Evolutionary conservation across 2,329 filamentous ascomycete species (phyloP).

Genomic region (Cadophora malorum): DNA sequence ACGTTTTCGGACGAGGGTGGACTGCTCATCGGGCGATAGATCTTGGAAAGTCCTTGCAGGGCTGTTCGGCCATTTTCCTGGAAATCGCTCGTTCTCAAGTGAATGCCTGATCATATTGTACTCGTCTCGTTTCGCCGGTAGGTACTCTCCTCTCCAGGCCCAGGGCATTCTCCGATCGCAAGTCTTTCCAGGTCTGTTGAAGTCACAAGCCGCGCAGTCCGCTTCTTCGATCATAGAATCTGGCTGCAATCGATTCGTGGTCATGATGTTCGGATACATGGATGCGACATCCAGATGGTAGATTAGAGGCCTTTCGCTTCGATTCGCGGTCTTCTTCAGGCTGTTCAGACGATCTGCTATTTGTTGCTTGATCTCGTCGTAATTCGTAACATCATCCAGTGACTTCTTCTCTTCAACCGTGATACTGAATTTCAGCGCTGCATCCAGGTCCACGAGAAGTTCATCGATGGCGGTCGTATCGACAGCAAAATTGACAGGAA

Average conservation of each 20-base stretch:
- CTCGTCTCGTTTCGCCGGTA: constrained; percentile 94
- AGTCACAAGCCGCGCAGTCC: constrained; percentile 96
- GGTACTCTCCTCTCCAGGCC: constrained; percentile 97
- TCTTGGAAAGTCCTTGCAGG: constrained; percentile 81
- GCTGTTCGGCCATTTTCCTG: constrained; percentile 75
- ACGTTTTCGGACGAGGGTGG: constrained; percentile 80
- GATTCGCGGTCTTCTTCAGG: constrained; percentile 82
- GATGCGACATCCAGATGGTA: constrained; percentile 98
- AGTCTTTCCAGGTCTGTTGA: constrained; percentile 96
- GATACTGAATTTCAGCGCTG: constrained; percentile 86
- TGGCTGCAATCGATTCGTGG: constrained; percentile 94
- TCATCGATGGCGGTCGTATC: constrained; percentile 90
- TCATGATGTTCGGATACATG: constrained; percentile 99
- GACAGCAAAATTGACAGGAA: constrained; percentile 92
- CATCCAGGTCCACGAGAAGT: constrained; percentile 83
- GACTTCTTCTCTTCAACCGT: constrained; percentile 84
- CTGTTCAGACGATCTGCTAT: constrained; percentile 74
- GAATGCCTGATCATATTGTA: constrained; percentile 99
- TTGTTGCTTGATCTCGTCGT: constrained; percentile 82
- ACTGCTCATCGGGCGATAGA: constrained; percentile 81
- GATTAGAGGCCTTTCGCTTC: constrained; percentile 85
- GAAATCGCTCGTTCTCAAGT: constrained; percentile 90
- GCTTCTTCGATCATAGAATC: constrained; percentile 99
- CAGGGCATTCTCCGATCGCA: constrained; percentile 94
- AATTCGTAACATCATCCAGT: constrained; percentile 79